Base-by-base conservation (phyloP, 2,329 filamentous ascomycete species). In the Aspergillus unguis region DNA sequence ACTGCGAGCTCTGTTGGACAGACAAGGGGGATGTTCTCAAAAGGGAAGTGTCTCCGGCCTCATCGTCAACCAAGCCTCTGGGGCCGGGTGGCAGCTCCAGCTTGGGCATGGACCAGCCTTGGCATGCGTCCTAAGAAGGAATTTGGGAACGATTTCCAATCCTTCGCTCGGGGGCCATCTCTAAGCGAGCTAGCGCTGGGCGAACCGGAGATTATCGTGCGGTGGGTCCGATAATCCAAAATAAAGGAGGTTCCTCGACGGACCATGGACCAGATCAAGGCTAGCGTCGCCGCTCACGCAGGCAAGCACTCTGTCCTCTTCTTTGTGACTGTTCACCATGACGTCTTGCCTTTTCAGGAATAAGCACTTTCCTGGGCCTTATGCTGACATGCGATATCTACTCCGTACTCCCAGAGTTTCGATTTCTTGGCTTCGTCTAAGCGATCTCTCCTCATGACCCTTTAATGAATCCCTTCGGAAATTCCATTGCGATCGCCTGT, bases 161-260 rank as follows among this genome's bases (percentile, higher is more conserved):
- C 54, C 56, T 57, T 59, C 50, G 53, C 45, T 59, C 57, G 53
- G 58, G 56, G 53, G 59, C 53, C 53, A 60, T 55, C 35, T 43
- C 48, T 50, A 55, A 53, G 52, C 44, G 46, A 31, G 38, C 54
- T 59, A 56, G 52, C 45, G 48, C 33, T 55, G 56, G 53, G 54
- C 49, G 50, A 58, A 53, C 58, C 61, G 61, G 61, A 63, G 59
- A 62, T 63, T 63, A 61, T 62, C 55, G 54, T 62, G 56, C 58
- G 49, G 51, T 48, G 54, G 55, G 42, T 56, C 57, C 50, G 11
- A 59, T 50, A 42, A 33, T 33, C 29, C 44, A 52, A 45, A 41
- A 32, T 31, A 48, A 49, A 52, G 44, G 48, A 52, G 45, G 54
- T 48, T 47, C 44, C 7, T 40, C 33, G n/a, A 32, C 51, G 51